Evolutionary conservation across 768 basidiomycete genomes (phyloP), one percentile per base, ranked within the genome.

Genomic region (Tylopilus rubrobrunneus): DNA sequence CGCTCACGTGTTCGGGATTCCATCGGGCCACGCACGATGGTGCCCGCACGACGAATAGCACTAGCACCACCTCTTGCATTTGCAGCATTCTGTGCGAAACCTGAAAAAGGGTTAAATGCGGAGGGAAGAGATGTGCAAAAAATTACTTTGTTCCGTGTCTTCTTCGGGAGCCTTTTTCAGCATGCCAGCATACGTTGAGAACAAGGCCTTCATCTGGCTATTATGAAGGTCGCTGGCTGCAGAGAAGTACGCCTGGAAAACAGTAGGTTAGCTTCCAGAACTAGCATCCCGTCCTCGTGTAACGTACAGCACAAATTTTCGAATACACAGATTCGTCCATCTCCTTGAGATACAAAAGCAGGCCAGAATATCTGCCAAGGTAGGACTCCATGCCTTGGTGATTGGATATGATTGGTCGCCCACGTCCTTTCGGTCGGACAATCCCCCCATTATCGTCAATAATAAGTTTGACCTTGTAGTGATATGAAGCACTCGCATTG

Each of bases 331-430:
- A 73, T 67, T 97, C 92, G 56, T 97, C 94, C 90, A 98, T 96
- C 74, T 98, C 96, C 67, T 92, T 95, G 52, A 98, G 72, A 66
- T 96, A 98, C 17, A 98, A 76, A 71, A 98, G 83, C 49, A 98
- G 70, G 1, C 95, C 95, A 29, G 87, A 82, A 70, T 98, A 98
- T 42, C 88, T 80, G 23, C 88, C 91, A 19, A 98, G 78, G 68
- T 92, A 92, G 34, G 77, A 75, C 64, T 98, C 92, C 67, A 97
- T 77, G 17, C 80, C 76, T 48, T 77, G 76, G 69, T 98, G 96
- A n/a, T 74, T 72, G 27, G 76, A 62, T 27, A 90, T 73, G 9
- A 67, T 70, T 3, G 82, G 78, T 45, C 77, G 72, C 33, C 78
- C 74, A 45, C 74, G 63, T 45, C 74, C 68, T 67, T 57, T 73